Conservation (phyloP, 768 basidiomycete genomes). For the Macrolepiota dolichaula region DNA sequence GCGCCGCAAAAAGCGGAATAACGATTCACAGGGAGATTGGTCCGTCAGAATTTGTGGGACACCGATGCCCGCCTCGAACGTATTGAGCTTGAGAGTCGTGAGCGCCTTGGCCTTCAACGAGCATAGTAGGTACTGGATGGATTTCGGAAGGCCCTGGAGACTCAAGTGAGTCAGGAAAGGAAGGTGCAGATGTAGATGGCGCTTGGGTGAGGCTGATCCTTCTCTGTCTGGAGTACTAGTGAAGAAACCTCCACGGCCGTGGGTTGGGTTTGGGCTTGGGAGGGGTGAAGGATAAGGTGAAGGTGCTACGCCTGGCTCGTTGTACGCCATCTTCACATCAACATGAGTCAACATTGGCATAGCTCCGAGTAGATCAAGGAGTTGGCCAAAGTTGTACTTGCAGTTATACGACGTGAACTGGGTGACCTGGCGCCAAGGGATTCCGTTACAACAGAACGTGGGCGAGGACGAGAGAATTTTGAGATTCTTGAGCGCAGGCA, state of each 20-base stretch:
- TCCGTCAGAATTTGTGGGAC: slow-evolving; percentile 6
- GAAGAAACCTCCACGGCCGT: slow-evolving; percentile 2
- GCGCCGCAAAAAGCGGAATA: slow-evolving; percentile 10
- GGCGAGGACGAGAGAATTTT: slow-evolving; percentile 8
- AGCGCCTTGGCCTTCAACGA: slow-evolving; percentile 4
- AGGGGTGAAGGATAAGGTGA: slow-evolving; percentile 5
- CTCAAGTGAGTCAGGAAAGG: slow-evolving; percentile 8
- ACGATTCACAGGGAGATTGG: slow-evolving; percentile 9
- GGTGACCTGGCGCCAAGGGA: slow-evolving; percentile 7
- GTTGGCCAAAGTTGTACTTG: slow-evolving; percentile 10
- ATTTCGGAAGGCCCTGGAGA: slow-evolving; percentile 9
- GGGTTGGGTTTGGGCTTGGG: slow-evolving; percentile 3
- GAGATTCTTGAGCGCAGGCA: slow-evolving; percentile 2
- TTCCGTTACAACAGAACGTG: slow-evolving; percentile 4
- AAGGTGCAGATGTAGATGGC: slow-evolving; percentile 7
- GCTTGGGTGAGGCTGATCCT: slow-evolving; percentile 3
- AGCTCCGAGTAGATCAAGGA: slow-evolving; percentile 9
- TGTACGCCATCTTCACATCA: slow-evolving; percentile 10
- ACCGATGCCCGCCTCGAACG: slow-evolving; percentile 10
- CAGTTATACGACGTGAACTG: slow-evolving; percentile 7
- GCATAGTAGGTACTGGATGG: slow-evolving; percentile 6
- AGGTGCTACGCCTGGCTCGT: slow-evolving; percentile 5
- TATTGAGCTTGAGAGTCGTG: slow-evolving; percentile 5
- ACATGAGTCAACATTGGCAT: slow-evolving; percentile 9
- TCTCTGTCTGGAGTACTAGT: background rate